These are phyloP conservation scores for Diversispora epigaea DNA, from an alignment of 192 early-diverging fungal species.

Conservation along the genomic window DNA sequence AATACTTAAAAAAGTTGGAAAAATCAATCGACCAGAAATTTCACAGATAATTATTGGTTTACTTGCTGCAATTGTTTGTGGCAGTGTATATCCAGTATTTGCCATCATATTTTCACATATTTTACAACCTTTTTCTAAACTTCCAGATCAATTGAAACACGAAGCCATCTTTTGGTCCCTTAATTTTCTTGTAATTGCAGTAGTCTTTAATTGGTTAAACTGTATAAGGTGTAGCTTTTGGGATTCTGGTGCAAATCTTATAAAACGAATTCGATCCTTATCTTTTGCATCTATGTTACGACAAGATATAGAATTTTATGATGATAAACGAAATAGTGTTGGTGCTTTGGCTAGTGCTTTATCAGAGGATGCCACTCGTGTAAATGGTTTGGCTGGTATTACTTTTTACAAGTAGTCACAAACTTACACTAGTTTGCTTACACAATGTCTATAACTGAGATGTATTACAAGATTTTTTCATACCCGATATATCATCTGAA, in stretches of 20 bases:
- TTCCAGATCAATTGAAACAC: constrained; percentile 1
- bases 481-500: no score
- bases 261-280: constrained; percentile 56
- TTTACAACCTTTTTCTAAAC: constrained; percentile 20
- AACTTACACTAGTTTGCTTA: no score
- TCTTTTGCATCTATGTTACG: constrained; percentile 63
- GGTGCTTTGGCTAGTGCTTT: constrained; percentile 70
- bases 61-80: no score
- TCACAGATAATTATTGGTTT: no score
- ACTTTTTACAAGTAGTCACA: no score
- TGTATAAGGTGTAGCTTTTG: constrained; percentile 21
- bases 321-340: constrained; percentile 61
- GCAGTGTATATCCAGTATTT: no score
- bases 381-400: constrained; percentile 35
- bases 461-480: no score
- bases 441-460: no score
- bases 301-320: constrained; percentile 75
- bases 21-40: no score
- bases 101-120: no score
- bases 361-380: constrained; percentile 63
- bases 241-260: constrained; percentile 59
- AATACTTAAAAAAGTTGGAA: no score
- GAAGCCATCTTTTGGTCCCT: constrained; percentile 47
- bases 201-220: no score
- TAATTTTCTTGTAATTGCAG: constrained; percentile 28